phyloP scores from a whole-genome alignment of 2,329 filamentous ascomycete species.

The Aspergillus brasiliensis region DNA sequence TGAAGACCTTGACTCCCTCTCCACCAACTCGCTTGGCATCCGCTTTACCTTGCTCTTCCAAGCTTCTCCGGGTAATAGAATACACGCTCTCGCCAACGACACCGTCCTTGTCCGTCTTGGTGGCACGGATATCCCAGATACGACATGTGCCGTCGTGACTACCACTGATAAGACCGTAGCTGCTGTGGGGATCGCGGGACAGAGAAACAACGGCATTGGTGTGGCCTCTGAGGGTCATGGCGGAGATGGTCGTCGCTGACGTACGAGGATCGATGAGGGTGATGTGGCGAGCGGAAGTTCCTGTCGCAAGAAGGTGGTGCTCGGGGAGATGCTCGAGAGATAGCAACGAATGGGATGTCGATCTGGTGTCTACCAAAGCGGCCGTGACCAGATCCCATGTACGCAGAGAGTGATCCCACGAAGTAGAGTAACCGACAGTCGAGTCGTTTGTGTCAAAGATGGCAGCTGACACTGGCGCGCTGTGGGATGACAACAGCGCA shows the following conservation, averaged over 20 bases:
- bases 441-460: conserved; percentile 83
- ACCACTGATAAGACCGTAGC: conserved; percentile 83
- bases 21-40: conserved; percentile 64
- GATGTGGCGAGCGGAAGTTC: conserved; percentile 82
- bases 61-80: conserved; percentile 75
- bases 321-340: conserved; percentile 74
- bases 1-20: conserved; percentile 87
- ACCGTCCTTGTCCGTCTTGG: conserved; percentile 60
- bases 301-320: conserved; percentile 67
- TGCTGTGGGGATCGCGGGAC: conserved; percentile 64
- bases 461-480: conserved; percentile 72
- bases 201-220: conserved; percentile 70
- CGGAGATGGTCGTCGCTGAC: conserved; percentile 72
- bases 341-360: conserved; percentile 80
- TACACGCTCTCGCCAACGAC: conserved; percentile 71
- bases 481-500: conserved; percentile 71
- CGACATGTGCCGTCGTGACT: conserved; percentile 89
- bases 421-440: conserved; percentile 88
- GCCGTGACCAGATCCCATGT: conserved; percentile 89
- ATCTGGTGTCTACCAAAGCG: conserved; percentile 75
- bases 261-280: conserved; percentile 89
- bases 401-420: conserved; percentile 85
- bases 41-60: conserved; percentile 64
- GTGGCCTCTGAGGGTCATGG: conserved; percentile 91
- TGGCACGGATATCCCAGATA: conserved; percentile 85